A percentile compares a stretch with the other conserved stretches of the same genome.
Conservation (phyloP, 2,329 filamentous ascomycete genomes). For the Onygena corvina region DNA sequence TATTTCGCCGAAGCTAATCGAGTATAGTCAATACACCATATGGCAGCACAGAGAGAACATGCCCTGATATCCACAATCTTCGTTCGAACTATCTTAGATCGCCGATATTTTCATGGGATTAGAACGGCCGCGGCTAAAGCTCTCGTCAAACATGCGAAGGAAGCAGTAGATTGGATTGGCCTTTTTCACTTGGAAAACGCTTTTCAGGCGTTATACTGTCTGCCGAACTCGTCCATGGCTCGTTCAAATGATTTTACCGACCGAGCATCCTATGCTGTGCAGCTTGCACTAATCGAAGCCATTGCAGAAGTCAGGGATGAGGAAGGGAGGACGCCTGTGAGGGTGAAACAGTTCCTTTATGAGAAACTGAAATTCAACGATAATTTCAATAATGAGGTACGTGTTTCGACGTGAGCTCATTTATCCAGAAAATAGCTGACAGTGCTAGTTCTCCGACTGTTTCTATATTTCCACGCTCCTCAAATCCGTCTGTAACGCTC, state of each 20-base stretch:
- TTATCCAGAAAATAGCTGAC: not conserved
- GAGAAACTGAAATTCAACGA: slow-evolving; percentile 90
- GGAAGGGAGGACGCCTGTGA: slow-evolving; percentile 62
- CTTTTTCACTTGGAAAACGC: slow-evolving; percentile 72
- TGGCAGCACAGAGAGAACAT: slow-evolving; percentile 56
- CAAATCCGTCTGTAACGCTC: slow-evolving; percentile 45
- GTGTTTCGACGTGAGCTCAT: slow-evolving; percentile 11
- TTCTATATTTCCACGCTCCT: slow-evolving; percentile 78
- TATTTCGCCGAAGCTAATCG: slow-evolving; percentile 15
- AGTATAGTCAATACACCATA: slow-evolving; percentile 56
- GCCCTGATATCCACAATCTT: slow-evolving; percentile 80
- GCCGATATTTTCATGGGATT: slow-evolving; percentile 86
- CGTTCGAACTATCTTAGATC: slow-evolving; percentile 77
- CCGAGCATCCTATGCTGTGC: slow-evolving; percentile 70
- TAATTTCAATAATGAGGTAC: slow-evolving; percentile 65
- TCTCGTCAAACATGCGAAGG: slow-evolving; percentile 62
- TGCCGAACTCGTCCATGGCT: slow-evolving; percentile 64
- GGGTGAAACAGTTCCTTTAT: slow-evolving; percentile 71
- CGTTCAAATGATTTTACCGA: slow-evolving; percentile 85
- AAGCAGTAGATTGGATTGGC: slow-evolving; percentile 62
- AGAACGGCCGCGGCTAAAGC: slow-evolving; percentile 71
- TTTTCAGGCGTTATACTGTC: slow-evolving; percentile 81
- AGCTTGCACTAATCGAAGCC: slow-evolving; percentile 68
- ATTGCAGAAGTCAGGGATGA: slow-evolving; percentile 66
- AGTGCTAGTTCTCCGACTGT: slow-evolving; percentile 63